A percentile compares a stretch with the other conserved stretches of the same genome.
phyloP scores from a whole-genome alignment of 2,329 filamentous ascomycete species.

The Chaetomiaceae sp. region DNA sequence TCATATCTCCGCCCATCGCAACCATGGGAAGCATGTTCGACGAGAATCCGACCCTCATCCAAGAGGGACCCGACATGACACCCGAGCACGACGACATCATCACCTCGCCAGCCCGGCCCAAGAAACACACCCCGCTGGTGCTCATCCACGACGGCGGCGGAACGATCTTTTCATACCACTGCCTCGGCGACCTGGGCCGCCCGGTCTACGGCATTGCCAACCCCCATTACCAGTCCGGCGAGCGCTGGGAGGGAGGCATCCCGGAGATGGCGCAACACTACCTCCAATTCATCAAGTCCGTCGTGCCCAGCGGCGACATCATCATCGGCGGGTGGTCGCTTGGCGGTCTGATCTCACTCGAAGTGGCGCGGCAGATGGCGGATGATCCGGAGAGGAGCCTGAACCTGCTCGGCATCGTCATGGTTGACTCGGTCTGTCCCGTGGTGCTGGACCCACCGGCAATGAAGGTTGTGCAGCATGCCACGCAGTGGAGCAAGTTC shows the following conservation, averaged over 20 bases:
- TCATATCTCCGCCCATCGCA: background rate
- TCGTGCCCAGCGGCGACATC: slow-evolving; percentile 36
- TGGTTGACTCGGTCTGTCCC: slow-evolving; percentile 48
- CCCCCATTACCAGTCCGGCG: slow-evolving; percentile 45
- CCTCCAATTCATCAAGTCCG: slow-evolving; percentile 39
- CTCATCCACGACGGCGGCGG: slow-evolving; percentile 60
- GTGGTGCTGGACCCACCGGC: background rate
- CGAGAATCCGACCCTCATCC: slow-evolving; percentile 15
- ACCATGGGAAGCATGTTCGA: slow-evolving; percentile 19
- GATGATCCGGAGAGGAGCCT: slow-evolving; percentile 26
- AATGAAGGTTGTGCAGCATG: slow-evolving; percentile 26
- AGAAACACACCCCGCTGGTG: slow-evolving; percentile 42
- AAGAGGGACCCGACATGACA: background rate
- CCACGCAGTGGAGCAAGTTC: slow-evolving; percentile 27
- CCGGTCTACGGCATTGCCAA: slow-evolving; percentile 53
- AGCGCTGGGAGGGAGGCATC: slow-evolving; percentile 48
- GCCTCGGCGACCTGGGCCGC: slow-evolving; percentile 46
- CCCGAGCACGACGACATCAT: background rate
- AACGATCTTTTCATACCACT: slow-evolving; percentile 55
- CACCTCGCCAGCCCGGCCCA: background rate
- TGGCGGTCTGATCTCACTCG: slow-evolving; percentile 48
- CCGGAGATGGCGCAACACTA: slow-evolving; percentile 52
- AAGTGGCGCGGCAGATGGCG: slow-evolving; percentile 40
- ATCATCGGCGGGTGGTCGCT: slow-evolving; percentile 55
- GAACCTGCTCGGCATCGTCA: slow-evolving; percentile 46